Conservation (phyloP, 148 eudicot species). For the Euryodendron excelsum region DNA sequence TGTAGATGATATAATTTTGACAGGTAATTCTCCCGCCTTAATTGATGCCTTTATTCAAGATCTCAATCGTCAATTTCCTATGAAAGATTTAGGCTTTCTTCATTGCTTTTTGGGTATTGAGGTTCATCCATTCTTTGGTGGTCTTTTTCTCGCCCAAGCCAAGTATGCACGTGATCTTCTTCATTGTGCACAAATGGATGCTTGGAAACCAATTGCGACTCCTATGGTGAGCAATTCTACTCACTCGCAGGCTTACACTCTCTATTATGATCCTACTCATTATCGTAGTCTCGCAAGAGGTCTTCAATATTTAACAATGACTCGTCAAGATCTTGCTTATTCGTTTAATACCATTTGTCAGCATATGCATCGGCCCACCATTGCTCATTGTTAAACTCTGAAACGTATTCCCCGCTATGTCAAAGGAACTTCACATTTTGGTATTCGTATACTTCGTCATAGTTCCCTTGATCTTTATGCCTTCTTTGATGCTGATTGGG, state of each 20-base stretch:
- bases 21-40: not conserved
- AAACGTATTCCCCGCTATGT: not conserved
- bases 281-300: not conserved
- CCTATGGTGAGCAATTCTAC: not conserved
- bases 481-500: slow-evolving; percentile 9
- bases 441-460: not conserved
- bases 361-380: slow-evolving; percentile 3
- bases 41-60: not conserved
- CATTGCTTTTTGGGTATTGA: slow-evolving; percentile 2
- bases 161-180: not conserved
- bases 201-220: not conserved
- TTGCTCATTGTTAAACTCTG: not conserved
- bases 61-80: not conserved
- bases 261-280: not conserved
- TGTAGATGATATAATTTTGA: not conserved
- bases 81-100: not conserved
- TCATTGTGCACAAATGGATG: not conserved
- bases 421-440: not conserved
- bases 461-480: not conserved
- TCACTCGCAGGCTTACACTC: not conserved
- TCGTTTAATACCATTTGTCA: not conserved
- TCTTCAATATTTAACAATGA: not conserved
- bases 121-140: not conserved
- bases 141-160: not conserved
- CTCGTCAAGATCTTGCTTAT: not conserved